Evolutionary conservation across 441 rosid species (phyloP), one percentile per base, ranked within the genome.

Genomic region (Cnidoscolus chayamansa): DNA sequence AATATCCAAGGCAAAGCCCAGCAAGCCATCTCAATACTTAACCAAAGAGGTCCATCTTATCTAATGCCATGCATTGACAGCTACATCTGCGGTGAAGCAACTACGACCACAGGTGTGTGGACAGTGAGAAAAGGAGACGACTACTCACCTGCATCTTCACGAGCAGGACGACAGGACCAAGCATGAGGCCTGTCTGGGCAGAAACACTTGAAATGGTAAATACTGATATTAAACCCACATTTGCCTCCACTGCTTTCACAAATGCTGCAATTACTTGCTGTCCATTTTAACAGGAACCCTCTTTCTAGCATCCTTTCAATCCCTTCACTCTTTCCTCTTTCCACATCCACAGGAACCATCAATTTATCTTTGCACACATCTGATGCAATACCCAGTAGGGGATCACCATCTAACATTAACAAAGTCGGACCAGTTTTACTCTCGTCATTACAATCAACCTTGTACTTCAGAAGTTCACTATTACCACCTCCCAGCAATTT

Each of bases 131-230:
- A 10, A n/a, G 8, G 51, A 49, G 47, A 17, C 3, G 67, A 3
- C 40, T n/a, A 63, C 68, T 72, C 32, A 65, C 64, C 70, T 31
- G 74, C 15, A 15, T 10, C 61, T 19, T 19, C 7, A 0, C n/a
- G 19, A 60, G 0, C 15, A 53, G 72, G 53, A 10, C 9, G 0
- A 32, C 93, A 88, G 0, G 6, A 45, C 79, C 7, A 0, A 60
- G 79, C 67, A 71, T 86, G 92, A 40, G 89, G 83, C 25, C 89
- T 67, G 25, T 88, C 93, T 0, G 85, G 84, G 81, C 93, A 88
- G 68, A 75, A 88, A 40, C 90, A 88, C 74, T 40, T 64, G 77
- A 85, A 83, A 71, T 57, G 84, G 54, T 11, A 58, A 0, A n/a
- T 51, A 0, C 0, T 0, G 1, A 0, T 0, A 50, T 88, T 15